Evolutionary conservation across 805 yeast species (phyloP).

Genomic region (Trichomonascus vanleenenianus): DNA sequence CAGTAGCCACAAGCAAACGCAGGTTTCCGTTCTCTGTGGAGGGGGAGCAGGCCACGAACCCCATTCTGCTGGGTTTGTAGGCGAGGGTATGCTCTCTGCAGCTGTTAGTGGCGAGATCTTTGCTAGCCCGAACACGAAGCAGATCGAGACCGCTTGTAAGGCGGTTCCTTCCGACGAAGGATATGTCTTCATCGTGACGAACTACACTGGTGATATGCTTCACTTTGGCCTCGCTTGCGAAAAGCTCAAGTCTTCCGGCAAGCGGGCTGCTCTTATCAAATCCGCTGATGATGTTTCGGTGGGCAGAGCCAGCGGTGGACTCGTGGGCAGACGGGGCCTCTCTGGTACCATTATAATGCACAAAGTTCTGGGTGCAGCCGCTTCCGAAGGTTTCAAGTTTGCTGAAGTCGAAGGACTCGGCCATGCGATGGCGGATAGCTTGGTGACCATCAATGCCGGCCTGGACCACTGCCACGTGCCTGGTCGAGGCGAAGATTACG

Average conservation of each 20-base stretch:
- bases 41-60: slow-evolving; percentile 98
- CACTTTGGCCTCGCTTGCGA: slow-evolving; percentile 90
- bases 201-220: slow-evolving; percentile 87
- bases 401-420: slow-evolving; percentile 67
- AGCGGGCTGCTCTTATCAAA: slow-evolving; percentile 55
- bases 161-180: slow-evolving; percentile 51
- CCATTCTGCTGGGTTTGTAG: slow-evolving; percentile 82
- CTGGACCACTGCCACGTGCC: slow-evolving; percentile 85
- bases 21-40: slow-evolving; percentile 73
- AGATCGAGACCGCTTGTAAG: slow-evolving; percentile 60
- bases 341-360: slow-evolving; percentile 86
- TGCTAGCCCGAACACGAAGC: slow-evolving; percentile 87
- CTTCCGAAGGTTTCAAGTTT: slow-evolving; percentile 35
- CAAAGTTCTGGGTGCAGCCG: slow-evolving; percentile 70
- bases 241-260: slow-evolving; percentile 68
- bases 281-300: slow-evolving; percentile 91
- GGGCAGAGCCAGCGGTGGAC: slow-evolving; percentile 73
- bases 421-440: slow-evolving; percentile 75
- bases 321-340: slow-evolving; percentile 88
- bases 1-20: slow-evolving; percentile 28
- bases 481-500: slow-evolving; percentile 49
- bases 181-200: slow-evolving; percentile 70
- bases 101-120: slow-evolving; percentile 85
- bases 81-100: slow-evolving; percentile 72
- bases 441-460: slow-evolving; percentile 69